These are phyloP conservation scores for Solanum medicagineum DNA, from an alignment of 257 asterid species.

Conservation along the genomic window DNA sequence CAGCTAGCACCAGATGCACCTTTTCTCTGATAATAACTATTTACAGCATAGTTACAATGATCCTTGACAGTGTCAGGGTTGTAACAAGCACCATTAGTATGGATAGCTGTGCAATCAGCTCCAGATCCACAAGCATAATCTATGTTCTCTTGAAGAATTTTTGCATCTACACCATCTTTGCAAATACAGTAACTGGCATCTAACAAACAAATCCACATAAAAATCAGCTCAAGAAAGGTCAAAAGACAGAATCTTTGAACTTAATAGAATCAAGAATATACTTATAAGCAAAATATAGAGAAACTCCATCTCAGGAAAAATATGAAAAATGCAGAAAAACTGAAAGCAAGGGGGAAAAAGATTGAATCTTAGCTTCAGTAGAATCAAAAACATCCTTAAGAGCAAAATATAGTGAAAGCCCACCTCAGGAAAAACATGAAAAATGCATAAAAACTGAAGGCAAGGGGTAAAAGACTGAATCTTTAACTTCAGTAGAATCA, in stretches of 20 bases:
- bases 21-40: constrained; percentile 67
- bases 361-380: too few species aligned
- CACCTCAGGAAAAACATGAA: background rate
- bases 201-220: background rate
- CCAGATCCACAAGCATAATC: constrained; percentile 85
- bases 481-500: background rate
- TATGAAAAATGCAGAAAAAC: background rate
- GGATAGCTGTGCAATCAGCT: constrained; percentile 62
- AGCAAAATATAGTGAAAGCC: background rate
- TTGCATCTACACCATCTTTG: constrained; percentile 26
- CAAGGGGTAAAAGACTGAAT: background rate
- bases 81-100: constrained; percentile 47
- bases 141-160: constrained; percentile 46
- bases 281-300: background rate
- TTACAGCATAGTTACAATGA: constrained; percentile 81
- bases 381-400: background rate
- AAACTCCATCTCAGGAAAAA: background rate
- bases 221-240: constrained; percentile 9
- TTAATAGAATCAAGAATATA: background rate
- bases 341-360: background rate
- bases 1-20: constrained; percentile 38
- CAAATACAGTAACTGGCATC: constrained; percentile 62
- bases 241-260: background rate
- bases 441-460: background rate
- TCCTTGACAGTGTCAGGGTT: constrained; percentile 62